Conservation (phyloP, 352 stramenopile genomes). For the Phytophthora sp. region DNA sequence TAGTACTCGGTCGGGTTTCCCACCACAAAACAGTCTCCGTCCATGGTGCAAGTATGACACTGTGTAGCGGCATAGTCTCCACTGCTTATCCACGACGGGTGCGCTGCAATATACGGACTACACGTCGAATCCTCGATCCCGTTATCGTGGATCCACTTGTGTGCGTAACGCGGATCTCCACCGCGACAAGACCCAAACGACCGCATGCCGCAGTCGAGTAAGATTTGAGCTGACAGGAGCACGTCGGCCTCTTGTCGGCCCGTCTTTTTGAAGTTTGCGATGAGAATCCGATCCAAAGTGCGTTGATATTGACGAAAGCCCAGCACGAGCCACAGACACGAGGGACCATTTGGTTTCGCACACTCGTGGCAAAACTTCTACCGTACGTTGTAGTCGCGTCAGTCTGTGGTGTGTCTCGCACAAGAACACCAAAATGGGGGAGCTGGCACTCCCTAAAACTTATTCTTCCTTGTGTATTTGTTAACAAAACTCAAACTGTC, state of each 20-base stretch:
- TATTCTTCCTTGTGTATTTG: slow-evolving; percentile 6
- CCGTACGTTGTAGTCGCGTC: slow-evolving; percentile 74
- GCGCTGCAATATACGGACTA: slow-evolving; percentile 77
- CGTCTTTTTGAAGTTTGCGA: slow-evolving; percentile 62
- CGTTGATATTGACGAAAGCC: slow-evolving; percentile 66
- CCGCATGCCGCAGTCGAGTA: slow-evolving; percentile 78
- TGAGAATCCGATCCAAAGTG: slow-evolving; percentile 74
- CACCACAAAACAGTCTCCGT: slow-evolving; percentile 62
- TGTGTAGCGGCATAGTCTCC: slow-evolving; percentile 56
- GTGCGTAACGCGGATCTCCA: slow-evolving; percentile 69
- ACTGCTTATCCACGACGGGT: slow-evolving; percentile 69
- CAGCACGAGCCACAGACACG: slow-evolving; percentile 75
- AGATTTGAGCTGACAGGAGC: slow-evolving; percentile 62
- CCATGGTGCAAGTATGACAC: slow-evolving; percentile 61
- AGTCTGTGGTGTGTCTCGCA: not conserved
- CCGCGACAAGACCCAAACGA: slow-evolving; percentile 75
- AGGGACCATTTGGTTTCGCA: slow-evolving; percentile 78
- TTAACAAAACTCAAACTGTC: slow-evolving; percentile 6
- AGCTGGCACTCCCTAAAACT: slow-evolving; percentile 1
- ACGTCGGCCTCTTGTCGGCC: slow-evolving; percentile 55
- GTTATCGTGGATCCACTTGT: slow-evolving; percentile 83
- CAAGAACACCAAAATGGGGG: not conserved
- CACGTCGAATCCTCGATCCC: slow-evolving; percentile 78
- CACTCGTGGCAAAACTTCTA: slow-evolving; percentile 63
- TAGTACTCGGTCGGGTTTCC: slow-evolving; percentile 59